Base-by-base conservation (phyloP, 352 stramenopile species). In the Plasmopara viticola region DNA sequence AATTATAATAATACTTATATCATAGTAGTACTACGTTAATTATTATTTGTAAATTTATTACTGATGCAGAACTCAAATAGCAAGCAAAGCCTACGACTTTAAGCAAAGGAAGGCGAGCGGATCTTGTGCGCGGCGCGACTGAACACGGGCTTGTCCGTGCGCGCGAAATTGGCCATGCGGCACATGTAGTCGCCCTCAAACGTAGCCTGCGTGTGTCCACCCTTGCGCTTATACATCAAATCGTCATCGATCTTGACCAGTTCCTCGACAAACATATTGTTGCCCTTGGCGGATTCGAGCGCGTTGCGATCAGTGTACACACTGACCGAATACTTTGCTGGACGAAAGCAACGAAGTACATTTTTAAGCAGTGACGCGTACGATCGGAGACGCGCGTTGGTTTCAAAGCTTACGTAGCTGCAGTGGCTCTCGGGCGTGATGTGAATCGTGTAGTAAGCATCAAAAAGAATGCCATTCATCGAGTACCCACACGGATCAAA, bases 381-480 rank as follows among this genome's bases (percentile, higher is more conserved):
- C 55, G 72, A 83, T 46, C 78, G 77, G 30, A 94, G 65, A 42
- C 78, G 77, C 34, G 81, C 78, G 68, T 99, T 99, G 30, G 96
- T 99, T 84, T 99, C 97, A 66, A 99, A 99, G 67, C 83, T 97
- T 41, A 96, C 96, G 72, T 97, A 98, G 71, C 78, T 96, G 66
- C 92, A 99, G 50, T 97, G 81, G 53, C 78, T 86, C 74, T 99
- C 96, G 9, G 97, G 97, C 46, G 97, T 99, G 63, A 94, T 90
- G 76, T 99, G 97, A 63, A 99, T 98, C 42, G 97, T 99, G 58
- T 96, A 98, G 80, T 99, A 99, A 7, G 93, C 95, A 50, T 96
- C 88, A 55, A 97, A 97, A 12, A 98, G 68, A 58, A 99, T 97
- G 54, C 95, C 96, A 84, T 99, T 99, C 96, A 99, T 99, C 41